Base-by-base conservation (phyloP, 129 eudicot species). In the Escallonia herrerae region DNA sequence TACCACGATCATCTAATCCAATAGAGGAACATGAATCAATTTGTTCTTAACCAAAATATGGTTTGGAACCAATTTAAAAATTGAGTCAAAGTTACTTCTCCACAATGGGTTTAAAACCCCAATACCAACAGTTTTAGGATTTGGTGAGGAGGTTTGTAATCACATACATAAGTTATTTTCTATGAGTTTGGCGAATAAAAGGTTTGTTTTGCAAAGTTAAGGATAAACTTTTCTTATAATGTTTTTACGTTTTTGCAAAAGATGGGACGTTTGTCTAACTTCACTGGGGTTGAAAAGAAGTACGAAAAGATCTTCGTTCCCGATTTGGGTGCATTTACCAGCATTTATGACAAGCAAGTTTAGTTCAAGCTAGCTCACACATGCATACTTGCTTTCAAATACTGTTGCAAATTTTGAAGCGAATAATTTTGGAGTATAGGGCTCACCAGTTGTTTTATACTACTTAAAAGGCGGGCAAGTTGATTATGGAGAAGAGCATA, bases 211-310 rank as follows among this genome's bases (percentile, higher is more conserved):
- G 51, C 8, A 48, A 56, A n/a, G n/a, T n/a, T n/a, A n/a, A n/a
- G n/a, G n/a, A n/a, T n/a, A n/a, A n/a, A n/a, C n/a, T n/a, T n/a
- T n/a, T n/a, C n/a, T n/a, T n/a, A n/a, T n/a, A n/a, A n/a, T n/a
- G n/a, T n/a, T n/a, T n/a, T n/a, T n/a, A n/a, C n/a, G n/a, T 37
- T 53, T 64, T 60, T 64, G 48, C 90, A 93, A 96, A 85, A 91
- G 80, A 81, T 93, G 58, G 98, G 98, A 39, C 91, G 95, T 41
- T 62, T 93, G 10, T 93, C 98, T 0, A 88, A 93, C 78, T 93
- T 93, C 75, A 96, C 81, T 48, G 98, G 98, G 41, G 98, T 96
- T 5, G 98, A 93, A 82, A 93, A 88, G 86, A 93, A 86, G 76
- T 95, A 93, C 74, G 98, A 88, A 67, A 86, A 79, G 78, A 95